phyloP scores from a whole-genome alignment of 192 early-diverging fungal species.

The Haplosporangium gracile region DNA sequence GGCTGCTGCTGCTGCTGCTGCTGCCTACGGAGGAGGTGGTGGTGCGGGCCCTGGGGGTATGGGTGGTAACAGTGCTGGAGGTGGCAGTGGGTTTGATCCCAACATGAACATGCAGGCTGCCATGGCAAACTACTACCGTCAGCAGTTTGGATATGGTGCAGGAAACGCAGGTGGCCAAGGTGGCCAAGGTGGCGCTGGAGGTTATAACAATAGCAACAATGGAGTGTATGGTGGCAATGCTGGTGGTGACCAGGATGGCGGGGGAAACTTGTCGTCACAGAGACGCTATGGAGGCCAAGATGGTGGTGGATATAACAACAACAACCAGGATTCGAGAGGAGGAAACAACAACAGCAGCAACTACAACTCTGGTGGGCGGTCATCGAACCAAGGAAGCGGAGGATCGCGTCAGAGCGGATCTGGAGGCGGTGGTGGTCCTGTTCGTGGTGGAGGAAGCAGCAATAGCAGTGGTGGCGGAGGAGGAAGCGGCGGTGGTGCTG shows the following conservation, averaged over 20 bases:
- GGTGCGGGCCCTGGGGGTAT: constrained; percentile 24
- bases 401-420: constrained; percentile 31
- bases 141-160: constrained; percentile 46
- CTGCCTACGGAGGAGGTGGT: constrained; percentile 22
- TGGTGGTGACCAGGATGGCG: constrained; percentile 19
- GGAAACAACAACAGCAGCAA: constrained; percentile 15
- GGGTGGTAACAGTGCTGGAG: constrained; percentile 11
- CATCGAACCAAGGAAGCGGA: constrained; percentile 1
- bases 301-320: constrained; percentile 32
- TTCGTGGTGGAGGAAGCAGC: constrained; percentile 28
- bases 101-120: constrained; percentile 22
- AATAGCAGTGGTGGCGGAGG: constrained; percentile 9
- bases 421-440: constrained; percentile 54
- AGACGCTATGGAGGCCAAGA: constrained; percentile 18
- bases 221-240: constrained; percentile 16
- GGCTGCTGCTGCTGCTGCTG: constrained; percentile 43
- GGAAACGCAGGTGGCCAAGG: constrained; percentile 5
- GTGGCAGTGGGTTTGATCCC: constrained; percentile 45
- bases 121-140: constrained; percentile 38
- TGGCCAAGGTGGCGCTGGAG: constrained; percentile 5
- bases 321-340: constrained; percentile 33
- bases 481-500: constrained; percentile 8
- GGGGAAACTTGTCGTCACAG: constrained; percentile 29
- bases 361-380: constrained; percentile 17
- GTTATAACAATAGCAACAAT: constrained; percentile 24